Evolutionary conservation across 371 early-diverging fungal genomes (phyloP), one percentile per base, ranked within the genome.

Genomic region (Mortierella sp.): DNA sequence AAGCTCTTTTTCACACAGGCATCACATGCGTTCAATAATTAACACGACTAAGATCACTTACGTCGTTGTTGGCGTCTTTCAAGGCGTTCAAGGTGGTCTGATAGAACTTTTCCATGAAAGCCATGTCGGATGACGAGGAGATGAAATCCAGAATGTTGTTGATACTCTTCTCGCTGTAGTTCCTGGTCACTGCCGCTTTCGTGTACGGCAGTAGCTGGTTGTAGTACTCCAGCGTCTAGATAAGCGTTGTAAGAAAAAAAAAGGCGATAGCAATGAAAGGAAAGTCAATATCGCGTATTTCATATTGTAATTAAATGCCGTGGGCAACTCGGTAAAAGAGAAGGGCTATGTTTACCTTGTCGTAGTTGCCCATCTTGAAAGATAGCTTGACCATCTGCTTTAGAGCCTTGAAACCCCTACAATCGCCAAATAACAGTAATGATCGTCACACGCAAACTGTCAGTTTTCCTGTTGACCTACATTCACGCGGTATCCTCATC

Each of bases 141-240:
- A 97, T 94, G 72, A 91, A 94, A 82, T 99, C 98, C 43, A 99
- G 89, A 75, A 97, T 96, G 80, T 95, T 97, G 92, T 98, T 98
- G 91, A 99, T 97, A 83, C 95, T 95, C 90, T 98, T 99, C 84
- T 99, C 99, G 84, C 96, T 95, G 78, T 98, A 96, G 89, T 97
- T 98, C 74, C 97, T 93, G 3, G 98, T 94, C 11, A 97, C 97
- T 0, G 96, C 95, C 6, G 92, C 90, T 83, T 96, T 95, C 56
- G 94, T 93, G 84, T 95, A 97, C 0, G 93, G 94, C 14, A 99
- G 90, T 41, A 99, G 90, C 71, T 94, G 88, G 32, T 91, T 88
- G 87, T 98, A 99, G 85, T 94, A 91, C 72, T 90, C 86, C 11
- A 97, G 84, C 1, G 96, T 94, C 96, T 96, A 86, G 18, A 11